phyloP scores from a whole-genome alignment of 2,329 filamentous ascomycete genomes.

The Fusarium staphyleae region DNA sequence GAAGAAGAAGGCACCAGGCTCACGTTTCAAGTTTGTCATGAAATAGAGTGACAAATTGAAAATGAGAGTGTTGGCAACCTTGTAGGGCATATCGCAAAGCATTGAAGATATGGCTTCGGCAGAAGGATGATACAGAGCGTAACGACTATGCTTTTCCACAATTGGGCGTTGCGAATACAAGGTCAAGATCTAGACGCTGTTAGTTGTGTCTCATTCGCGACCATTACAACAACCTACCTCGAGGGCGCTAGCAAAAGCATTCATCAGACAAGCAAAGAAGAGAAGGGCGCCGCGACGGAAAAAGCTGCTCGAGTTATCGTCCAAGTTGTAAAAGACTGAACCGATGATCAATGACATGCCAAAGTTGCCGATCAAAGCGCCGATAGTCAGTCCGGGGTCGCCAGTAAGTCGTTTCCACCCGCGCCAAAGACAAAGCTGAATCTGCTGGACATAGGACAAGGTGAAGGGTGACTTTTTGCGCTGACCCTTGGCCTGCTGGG shows the following conservation, averaged over 20 bases:
- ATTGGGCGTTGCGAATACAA: constrained; percentile 90
- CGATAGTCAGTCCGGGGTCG: constrained; percentile 77
- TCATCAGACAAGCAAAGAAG: constrained; percentile 88
- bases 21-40: constrained; percentile 80
- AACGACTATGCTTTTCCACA: constrained; percentile 87
- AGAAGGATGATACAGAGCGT: constrained; percentile 88
- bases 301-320: constrained; percentile 72
- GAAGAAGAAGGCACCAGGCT: constrained; percentile 82
- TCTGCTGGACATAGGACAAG: constrained; percentile 76
- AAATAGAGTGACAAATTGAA: constrained; percentile 89
- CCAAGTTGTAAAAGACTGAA: constrained; percentile 81
- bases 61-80: constrained; percentile 70
- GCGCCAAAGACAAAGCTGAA: constrained; percentile 80
- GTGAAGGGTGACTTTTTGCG: constrained; percentile 82
- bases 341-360: constrained; percentile 79
- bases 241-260: constrained; percentile 80
- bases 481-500: constrained; percentile 63
- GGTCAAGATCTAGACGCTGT: constrained; percentile 69
- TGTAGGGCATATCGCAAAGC: constrained; percentile 85
- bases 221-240: constrained; percentile 58
- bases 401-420: constrained; percentile 79
- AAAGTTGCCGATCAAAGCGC: constrained; percentile 74
- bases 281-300: constrained; percentile 80
- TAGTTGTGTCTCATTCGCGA: not conserved
- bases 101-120: constrained; percentile 89